These are phyloP conservation scores for Pseudocercospora cruenta DNA, from an alignment of 2,329 filamentous ascomycete species.

Conservation along the genomic window DNA sequence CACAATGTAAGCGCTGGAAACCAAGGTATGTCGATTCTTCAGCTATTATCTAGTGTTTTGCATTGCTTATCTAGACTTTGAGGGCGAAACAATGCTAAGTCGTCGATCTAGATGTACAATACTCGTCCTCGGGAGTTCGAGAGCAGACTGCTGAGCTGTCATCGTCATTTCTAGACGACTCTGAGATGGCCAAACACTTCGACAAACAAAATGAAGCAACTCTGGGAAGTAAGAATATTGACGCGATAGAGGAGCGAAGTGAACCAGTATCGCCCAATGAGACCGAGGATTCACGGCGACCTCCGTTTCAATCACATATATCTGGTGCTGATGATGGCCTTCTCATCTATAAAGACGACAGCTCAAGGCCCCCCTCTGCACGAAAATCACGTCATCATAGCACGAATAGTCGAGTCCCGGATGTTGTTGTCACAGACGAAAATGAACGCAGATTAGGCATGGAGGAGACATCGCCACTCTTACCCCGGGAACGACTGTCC, in stretches of 20 bases:
- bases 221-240: conserved; percentile 21
- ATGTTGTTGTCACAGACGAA: conserved; percentile 35
- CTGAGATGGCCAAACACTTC: conserved; percentile 34
- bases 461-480: conserved; percentile 41
- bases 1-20: conserved; percentile 36
- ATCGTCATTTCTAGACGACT: conserved; percentile 42
- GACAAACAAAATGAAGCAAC: conserved; percentile 14
- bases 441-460: conserved; percentile 25
- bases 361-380: neutral
- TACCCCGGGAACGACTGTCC: conserved; percentile 37
- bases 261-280: conserved; percentile 39
- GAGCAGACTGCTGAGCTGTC: conserved; percentile 45
- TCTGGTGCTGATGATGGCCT: conserved; percentile 16
- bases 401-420: conserved; percentile 26
- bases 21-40: conserved; percentile 22
- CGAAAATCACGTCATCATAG: conserved; percentile 4
- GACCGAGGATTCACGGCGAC: conserved; percentile 12
- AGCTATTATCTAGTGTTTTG: neutral
- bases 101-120: conserved; percentile 44
- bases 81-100: conserved; percentile 5
- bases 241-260: conserved; percentile 40
- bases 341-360: conserved; percentile 21
- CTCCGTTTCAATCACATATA: conserved; percentile 3
- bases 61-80: neutral
- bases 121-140: conserved; percentile 44